A percentile compares a stretch with the other conserved stretches of the same genome.
These are phyloP conservation scores for Spizellomyces punctatus DNA, from an alignment of 192 early-diverging fungal species.

Conservation along the genomic window DNA sequence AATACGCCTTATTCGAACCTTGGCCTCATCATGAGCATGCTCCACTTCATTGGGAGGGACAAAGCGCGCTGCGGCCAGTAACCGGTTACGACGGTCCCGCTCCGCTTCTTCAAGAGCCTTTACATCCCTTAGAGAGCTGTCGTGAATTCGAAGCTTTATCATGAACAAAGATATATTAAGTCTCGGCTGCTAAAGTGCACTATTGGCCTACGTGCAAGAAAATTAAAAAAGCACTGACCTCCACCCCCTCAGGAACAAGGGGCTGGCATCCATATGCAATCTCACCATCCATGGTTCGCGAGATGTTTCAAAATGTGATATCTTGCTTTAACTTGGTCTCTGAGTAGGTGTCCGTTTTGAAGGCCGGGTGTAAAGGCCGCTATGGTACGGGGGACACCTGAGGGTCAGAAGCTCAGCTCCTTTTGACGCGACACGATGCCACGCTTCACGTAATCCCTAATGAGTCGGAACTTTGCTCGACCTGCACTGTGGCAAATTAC, in stretches of 20 bases:
- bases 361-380: too few relatives aligned
- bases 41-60: not conserved
- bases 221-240: not conserved
- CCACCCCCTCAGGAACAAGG: not conserved
- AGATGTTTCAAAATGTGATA: too few relatives aligned
- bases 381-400: too few relatives aligned
- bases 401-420: too few relatives aligned
- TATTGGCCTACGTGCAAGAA: not conserved
- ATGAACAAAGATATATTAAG: not conserved
- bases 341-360: too few relatives aligned
- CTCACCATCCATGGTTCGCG: not conserved
- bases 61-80: not conserved
- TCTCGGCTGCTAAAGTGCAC: not conserved
- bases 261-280: not conserved
- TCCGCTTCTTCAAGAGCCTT: constrained; percentile 7
- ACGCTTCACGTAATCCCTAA: too few relatives aligned
- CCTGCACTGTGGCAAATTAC: too few relatives aligned
- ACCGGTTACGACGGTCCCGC: not conserved
- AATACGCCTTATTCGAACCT: constrained; percentile 3
- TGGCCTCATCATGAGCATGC: constrained; percentile 14
- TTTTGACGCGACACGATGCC: too few relatives aligned
- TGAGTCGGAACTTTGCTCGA: not conserved
- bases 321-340: too few relatives aligned
- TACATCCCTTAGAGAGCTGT: constrained; percentile 5
- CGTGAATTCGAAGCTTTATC: not conserved